Evolutionary conservation across 176 grass and related monocot species (phyloP), one percentile per base, ranked within the genome.

Genomic region (Dendrocalamus sinicus): DNA sequence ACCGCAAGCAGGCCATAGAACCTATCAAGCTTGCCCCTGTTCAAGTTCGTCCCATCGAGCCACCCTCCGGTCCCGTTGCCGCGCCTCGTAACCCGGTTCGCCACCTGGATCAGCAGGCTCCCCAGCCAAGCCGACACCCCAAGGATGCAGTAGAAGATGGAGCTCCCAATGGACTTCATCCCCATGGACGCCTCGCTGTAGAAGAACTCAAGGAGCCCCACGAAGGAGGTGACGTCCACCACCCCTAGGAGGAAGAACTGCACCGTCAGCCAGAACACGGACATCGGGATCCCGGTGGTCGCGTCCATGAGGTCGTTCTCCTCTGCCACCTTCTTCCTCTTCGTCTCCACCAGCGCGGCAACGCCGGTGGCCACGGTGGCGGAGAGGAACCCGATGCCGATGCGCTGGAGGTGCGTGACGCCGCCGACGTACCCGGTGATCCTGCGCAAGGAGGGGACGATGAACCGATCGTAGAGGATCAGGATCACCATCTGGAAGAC

Each of bases 131-230:
- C 84, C 8, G 91, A 80, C 12, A 95, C 79, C 24, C 95, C 95
- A 39, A 88, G 45, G 9, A 95, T 88, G 79, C 95, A 95, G 83
- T 92, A 98, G 66, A 98, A 95, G 63, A 95, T 89, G 22, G 91
- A 90, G 69, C 91, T 95, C 5, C 95, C 95, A 6, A 86, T 89
- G 2, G 95, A 98, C 82, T 98, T 98, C 89, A 94, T 98, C 8
- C 95, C 95, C 41, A 9, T 51, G 5, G 95, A 86, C 1, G 89
- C 91, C 79, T 98, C 95, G 63, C 93, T 90, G 50, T 91, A 94
- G 80, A 98, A 98, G 89, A 95, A 95, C 67, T 98, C 95, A 30
- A 98, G 81, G 4, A 98, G 79, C 1, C 95, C 95, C 23, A 98
- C 95, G 41, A 98, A 98, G 9, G 95, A 95, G 26, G 95, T 98